Base-by-base conservation (phyloP, 106 monocot genomes). In the Vanilla planifolia region DNA sequence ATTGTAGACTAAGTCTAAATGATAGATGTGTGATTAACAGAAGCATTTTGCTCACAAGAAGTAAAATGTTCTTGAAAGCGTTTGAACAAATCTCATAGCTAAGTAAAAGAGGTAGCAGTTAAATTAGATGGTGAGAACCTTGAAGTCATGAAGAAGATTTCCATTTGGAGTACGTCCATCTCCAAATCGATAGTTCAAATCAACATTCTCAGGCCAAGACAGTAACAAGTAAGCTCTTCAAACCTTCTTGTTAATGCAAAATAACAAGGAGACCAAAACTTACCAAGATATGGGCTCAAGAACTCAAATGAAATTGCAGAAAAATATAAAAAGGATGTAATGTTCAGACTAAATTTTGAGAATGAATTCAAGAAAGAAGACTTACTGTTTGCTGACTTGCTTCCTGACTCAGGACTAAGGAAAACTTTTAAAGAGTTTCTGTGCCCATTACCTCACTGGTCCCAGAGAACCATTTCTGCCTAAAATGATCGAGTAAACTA, bases 331-430 rank as follows among this genome's bases (percentile, higher is more conserved):
- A 5, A 30, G 32, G 32, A 15, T n/a, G 28, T 11, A 45, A 17
- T 5, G 17, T 45, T 2, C 5, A 40, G 40, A 9, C 7, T 40
- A 17, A 48, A 17, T n/a, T 48, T 19, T n/a, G 21, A 22, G 6
- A 10, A 6, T 0, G 19, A n/a, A 48, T 16, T n/a, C 16, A 48
- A 57, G 35, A 57, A 36, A 25, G 4, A 34, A 14, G 41, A 78
- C 86, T 80, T 81, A 95, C 95, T 80, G n/a, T 72, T 68, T 50
- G 86, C 76, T 47, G 86, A n/a, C n/a, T n/a, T n/a, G n/a, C n/a
- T n/a, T n/a, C n/a, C n/a, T n/a, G n/a, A 77, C 73, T 81, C 78
- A 27, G 57, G 51, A 70, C 87, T 80, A 40, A 33, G 20, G 22
- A 96, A 84, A 27, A 81, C 73, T 27, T 58, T 79, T 71, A 52